phyloP scores from a whole-genome alignment of 306 rosid genomes.

The Begonia masoniana region DNA sequence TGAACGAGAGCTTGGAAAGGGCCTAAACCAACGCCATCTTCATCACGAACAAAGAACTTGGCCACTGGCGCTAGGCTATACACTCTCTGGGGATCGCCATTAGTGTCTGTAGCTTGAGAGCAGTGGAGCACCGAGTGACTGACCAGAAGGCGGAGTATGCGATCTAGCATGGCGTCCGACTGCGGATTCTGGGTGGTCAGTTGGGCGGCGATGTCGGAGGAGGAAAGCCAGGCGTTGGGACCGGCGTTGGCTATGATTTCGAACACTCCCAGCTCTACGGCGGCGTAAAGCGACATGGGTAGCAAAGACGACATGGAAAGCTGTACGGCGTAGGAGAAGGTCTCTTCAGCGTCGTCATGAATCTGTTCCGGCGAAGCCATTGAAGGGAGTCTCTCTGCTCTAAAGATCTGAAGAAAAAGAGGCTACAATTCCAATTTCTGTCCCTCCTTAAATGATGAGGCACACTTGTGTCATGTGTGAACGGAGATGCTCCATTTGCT shows the following conservation, averaged over 20 bases:
- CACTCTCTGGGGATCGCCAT: constrained; percentile 6
- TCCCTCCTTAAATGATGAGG: too few relatives aligned
- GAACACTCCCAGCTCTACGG: constrained; percentile 35
- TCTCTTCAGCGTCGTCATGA: too few relatives aligned
- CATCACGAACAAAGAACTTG: constrained; percentile 17
- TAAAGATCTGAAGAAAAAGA: too few relatives aligned
- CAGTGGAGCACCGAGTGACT: constrained; percentile 29
- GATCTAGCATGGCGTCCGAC: constrained; percentile 34
- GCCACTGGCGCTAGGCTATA: constrained; percentile 28
- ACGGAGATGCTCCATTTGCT: too few relatives aligned
- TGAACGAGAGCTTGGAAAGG: constrained; percentile 14
- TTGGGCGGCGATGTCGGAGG: constrained; percentile 17
- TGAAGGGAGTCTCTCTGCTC: too few relatives aligned
- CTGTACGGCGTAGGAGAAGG: constrained; percentile 24
- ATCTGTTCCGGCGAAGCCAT: too few relatives aligned
- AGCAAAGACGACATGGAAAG: constrained; percentile 9
- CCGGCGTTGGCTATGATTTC: constrained; percentile 36
- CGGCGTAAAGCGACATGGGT: constrained; percentile 27
- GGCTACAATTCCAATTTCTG: too few relatives aligned
- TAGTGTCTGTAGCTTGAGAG: constrained; percentile 5
- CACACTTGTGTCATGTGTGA: too few relatives aligned
- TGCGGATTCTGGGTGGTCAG: constrained; percentile 21
- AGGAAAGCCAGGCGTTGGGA: constrained; percentile 15
- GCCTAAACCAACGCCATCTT: constrained; percentile 30
- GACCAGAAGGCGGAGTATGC: constrained; percentile 33